Evolutionary conservation across 2,329 filamentous ascomycete genomes (phyloP).

Genomic region (Orbilia oligospora): DNA sequence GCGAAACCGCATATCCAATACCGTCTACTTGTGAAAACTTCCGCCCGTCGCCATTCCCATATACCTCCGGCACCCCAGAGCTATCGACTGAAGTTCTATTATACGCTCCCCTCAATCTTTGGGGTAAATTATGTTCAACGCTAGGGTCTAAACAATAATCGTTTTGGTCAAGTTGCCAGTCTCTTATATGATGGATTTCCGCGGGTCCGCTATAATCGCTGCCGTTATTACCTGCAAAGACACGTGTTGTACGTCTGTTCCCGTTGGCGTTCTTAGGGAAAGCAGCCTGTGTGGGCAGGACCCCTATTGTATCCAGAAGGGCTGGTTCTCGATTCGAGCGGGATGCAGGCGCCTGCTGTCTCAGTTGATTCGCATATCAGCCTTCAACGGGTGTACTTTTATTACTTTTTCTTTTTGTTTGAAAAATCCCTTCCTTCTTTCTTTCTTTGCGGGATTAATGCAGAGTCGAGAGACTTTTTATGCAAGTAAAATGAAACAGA

Average conservation of each 20-base stretch:
- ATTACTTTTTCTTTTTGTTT: background rate
- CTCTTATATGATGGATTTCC: constrained; percentile 58
- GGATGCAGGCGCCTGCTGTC: constrained; percentile 33
- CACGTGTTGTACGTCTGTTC: constrained; percentile 39
- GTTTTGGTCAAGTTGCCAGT: constrained; percentile 58
- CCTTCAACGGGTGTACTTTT: background rate
- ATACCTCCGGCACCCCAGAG: constrained; percentile 19
- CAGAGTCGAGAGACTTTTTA: background rate
- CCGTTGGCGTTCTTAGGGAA: constrained; percentile 40
- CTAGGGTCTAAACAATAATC: constrained; percentile 52
- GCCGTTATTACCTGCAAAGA: constrained; percentile 31
- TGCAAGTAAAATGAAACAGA: constrained; percentile 25
- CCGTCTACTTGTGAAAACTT: constrained; percentile 48
- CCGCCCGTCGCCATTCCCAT: constrained; percentile 13
- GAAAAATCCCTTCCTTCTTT: background rate
- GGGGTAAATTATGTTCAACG: constrained; percentile 50
- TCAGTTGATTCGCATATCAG: constrained; percentile 19
- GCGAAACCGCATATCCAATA: constrained; percentile 42
- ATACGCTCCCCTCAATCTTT: constrained; percentile 32
- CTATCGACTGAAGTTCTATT: constrained; percentile 37
- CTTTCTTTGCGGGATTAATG: constrained; percentile 18
- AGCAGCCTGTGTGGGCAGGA: constrained; percentile 42
- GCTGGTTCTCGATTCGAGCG: constrained; percentile 47
- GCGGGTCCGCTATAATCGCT: background rate
- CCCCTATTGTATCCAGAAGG: constrained; percentile 54